Evolutionary conservation across 768 basidiomycete species (phyloP), one percentile per base, ranked within the genome.

Genomic region (Postia placenta): DNA sequence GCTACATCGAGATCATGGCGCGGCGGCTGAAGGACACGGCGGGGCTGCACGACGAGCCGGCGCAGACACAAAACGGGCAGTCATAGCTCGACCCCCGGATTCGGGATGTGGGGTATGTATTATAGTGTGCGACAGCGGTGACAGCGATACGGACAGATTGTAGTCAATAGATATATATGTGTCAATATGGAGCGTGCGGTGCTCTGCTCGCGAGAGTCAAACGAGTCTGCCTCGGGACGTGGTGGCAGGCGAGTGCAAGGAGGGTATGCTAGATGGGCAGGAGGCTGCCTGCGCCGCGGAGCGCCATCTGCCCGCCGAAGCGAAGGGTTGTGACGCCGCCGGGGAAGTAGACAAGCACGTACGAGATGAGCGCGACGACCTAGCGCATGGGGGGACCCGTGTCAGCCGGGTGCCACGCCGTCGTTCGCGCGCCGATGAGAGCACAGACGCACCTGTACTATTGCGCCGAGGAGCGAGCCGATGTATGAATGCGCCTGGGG

Each of bases 341-440:
- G 17, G 96, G 96, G 69, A 99, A 98, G 70, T 97, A 98, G 0
- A 93, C 93, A 15, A 92, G 74, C 5, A 98, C 76, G 62, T 99
- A 99, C 12, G 87, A 76, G 12, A 96, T 73, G 15, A 99, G 79
- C 1, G 94, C 83, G 38, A 88, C 70, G 35, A 96, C 81, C 80
- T 91, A n/a, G n/a, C n/a, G n/a, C n/a, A n/a, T n/a, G n/a, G n/a
- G n/a, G n/a, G n/a, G n/a, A n/a, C n/a, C n/a, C n/a, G n/a, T n/a
- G n/a, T n/a, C n/a, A n/a, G n/a, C n/a, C n/a, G n/a, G n/a, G n/a
- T n/a, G n/a, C n/a, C n/a, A 60, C 6, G 42, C 20, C 17, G 17
- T 20, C 9, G 28, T 20, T n/a, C 7, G 6, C n/a, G 9, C 3
- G 35, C 33, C 33, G 2, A 11, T 25, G 15, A 14, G 22, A 30